Conservation (phyloP, 2,329 filamentous ascomycete species). For the Truncatella angustata region DNA sequence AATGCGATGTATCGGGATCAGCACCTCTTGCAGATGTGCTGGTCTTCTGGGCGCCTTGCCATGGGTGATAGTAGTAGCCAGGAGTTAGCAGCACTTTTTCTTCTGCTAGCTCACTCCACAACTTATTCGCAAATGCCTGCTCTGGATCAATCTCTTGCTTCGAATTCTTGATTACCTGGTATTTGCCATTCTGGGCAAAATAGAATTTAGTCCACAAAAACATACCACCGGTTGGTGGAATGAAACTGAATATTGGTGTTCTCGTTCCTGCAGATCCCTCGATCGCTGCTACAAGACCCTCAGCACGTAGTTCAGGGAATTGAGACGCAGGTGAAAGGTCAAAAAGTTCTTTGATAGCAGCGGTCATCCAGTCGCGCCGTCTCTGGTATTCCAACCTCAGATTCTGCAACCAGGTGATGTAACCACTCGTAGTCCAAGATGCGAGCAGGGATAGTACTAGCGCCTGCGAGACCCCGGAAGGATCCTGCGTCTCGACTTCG, state of each 20-base stretch:
- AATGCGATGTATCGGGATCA: slow-evolving; percentile 21
- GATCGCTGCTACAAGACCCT: slow-evolving; percentile 22
- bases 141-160: slow-evolving; percentile 18
- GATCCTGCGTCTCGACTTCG: slow-evolving; percentile 62
- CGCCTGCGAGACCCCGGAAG: slow-evolving; percentile 63
- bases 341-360: slow-evolving; percentile 41
- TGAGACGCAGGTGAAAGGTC: slow-evolving; percentile 16
- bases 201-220: slow-evolving; percentile 31
- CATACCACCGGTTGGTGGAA: slow-evolving; percentile 29
- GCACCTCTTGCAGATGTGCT: slow-evolving; percentile 22
- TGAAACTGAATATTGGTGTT: slow-evolving; percentile 27
- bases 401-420: slow-evolving; percentile 70
- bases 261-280: neutral
- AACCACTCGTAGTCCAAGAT: slow-evolving; percentile 72
- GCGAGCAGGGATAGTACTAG: slow-evolving; percentile 36
- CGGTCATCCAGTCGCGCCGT: slow-evolving; percentile 62
- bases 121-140: slow-evolving; percentile 19
- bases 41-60: slow-evolving; percentile 25
- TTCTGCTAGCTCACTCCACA: slow-evolving; percentile 15
- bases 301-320: slow-evolving; percentile 11
- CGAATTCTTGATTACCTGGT: slow-evolving; percentile 19
- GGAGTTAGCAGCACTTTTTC: slow-evolving; percentile 25
- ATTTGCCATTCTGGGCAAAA: slow-evolving; percentile 17
- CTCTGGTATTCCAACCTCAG: slow-evolving; percentile 67
- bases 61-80: slow-evolving; percentile 30